These are phyloP conservation scores for Lasiosphaeris hirsuta DNA, from an alignment of 495 filamentous ascomycete genomes.

Conservation along the genomic window DNA sequence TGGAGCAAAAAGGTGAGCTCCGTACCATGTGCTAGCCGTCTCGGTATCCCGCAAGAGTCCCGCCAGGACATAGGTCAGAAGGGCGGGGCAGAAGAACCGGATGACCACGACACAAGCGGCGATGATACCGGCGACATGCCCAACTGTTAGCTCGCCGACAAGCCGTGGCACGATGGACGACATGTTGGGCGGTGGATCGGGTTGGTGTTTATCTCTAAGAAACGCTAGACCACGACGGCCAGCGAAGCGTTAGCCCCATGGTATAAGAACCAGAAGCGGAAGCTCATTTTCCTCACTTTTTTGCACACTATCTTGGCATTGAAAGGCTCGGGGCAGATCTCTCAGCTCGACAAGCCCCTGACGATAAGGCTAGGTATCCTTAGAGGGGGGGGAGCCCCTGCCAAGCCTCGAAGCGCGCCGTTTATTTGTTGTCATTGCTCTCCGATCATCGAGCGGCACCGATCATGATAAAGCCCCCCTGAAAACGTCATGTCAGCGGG, in stretches of 20 bases:
- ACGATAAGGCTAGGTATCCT: not conserved
- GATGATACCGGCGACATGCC: constrained; percentile 10
- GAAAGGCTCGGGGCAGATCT: not conserved
- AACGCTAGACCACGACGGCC: not conserved
- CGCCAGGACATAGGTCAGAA: constrained; percentile 3
- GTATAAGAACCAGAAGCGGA: not conserved
- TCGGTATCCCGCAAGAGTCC: constrained; percentile 3
- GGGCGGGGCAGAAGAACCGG: not conserved
- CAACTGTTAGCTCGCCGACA: constrained; percentile 5
- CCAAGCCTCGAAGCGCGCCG: constrained; percentile 1
- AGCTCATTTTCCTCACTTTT: not conserved
- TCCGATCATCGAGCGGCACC: not conserved
- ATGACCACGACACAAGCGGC: constrained; percentile 4
- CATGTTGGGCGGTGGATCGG: not conserved
- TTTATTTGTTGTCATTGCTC: constrained; percentile 1
- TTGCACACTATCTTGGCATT: not conserved
- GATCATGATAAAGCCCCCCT: not conserved
- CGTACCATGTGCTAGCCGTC: constrained; percentile 6
- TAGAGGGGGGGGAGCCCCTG: not conserved
- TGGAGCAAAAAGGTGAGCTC: not conserved
- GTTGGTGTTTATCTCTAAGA: not conserved
- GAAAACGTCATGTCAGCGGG: not conserved
- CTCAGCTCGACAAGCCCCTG: constrained; percentile 4
- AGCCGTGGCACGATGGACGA: not conserved
- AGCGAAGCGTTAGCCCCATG: not conserved